These are phyloP conservation scores for Colletotrichum kahawae DNA, from an alignment of 2,329 filamentous ascomycete genomes.

Conservation along the genomic window DNA sequence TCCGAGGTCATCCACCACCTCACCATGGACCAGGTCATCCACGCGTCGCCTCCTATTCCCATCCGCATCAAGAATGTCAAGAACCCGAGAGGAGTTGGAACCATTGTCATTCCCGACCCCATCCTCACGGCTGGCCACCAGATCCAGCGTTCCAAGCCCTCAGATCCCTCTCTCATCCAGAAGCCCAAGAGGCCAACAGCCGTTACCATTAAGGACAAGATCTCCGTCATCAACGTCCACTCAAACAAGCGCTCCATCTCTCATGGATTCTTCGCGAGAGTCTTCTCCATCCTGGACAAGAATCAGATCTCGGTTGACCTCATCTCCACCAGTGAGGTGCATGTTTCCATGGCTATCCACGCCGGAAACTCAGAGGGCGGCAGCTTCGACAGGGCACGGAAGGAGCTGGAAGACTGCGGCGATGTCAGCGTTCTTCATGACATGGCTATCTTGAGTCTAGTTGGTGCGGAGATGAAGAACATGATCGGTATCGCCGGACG, in stretches of 20 bases:
- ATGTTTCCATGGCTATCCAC: constrained; percentile 96
- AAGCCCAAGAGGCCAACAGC: constrained; percentile 81
- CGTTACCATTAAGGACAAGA: constrained; percentile 96
- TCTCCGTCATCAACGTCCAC: constrained; percentile 97
- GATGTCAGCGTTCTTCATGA: constrained; percentile 88
- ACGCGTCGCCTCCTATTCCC: constrained; percentile 77
- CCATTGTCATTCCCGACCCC: constrained; percentile 81
- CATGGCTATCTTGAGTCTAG: constrained; percentile 95
- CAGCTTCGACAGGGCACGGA: constrained; percentile 69
- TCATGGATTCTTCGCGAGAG: constrained; percentile 92
- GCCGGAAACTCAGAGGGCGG: constrained; percentile 70
- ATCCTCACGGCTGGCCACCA: constrained; percentile 59
- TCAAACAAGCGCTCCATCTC: constrained; percentile 96
- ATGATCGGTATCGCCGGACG: constrained; percentile 92
- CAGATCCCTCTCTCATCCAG: constrained; percentile 46
- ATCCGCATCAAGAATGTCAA: constrained; percentile 94
- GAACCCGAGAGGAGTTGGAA: constrained; percentile 80
- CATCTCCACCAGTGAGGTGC: constrained; percentile 95
- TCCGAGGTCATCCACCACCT: constrained; percentile 98
- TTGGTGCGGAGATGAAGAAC: constrained; percentile 96
- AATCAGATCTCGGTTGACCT: constrained; percentile 91
- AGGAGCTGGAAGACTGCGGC: constrained; percentile 79
- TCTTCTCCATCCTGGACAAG: constrained; percentile 89
- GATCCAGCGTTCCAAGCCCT: constrained; percentile 57
- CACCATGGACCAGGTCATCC: constrained; percentile 96